Evolutionary conservation across 2,329 filamentous ascomycete species (phyloP).

Genomic region (Claviceps sp.): DNA sequence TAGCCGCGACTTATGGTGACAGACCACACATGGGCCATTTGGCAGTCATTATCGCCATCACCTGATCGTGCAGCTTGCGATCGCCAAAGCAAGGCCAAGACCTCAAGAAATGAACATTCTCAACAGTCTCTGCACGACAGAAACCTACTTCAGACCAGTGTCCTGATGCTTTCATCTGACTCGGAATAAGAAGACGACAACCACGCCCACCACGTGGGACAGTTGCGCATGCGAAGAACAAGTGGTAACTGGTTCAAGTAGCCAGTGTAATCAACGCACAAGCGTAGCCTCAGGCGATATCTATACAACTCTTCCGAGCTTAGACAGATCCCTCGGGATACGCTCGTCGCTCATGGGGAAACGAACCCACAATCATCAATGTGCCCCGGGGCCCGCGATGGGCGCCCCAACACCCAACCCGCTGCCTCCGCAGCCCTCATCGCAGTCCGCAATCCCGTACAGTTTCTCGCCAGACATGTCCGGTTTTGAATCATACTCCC

Average conservation of each 20-base stretch:
- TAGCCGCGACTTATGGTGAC: background rate
- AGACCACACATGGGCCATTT: conserved; percentile 8
- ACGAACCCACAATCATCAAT: conserved; percentile 27
- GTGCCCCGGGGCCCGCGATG: conserved; percentile 34
- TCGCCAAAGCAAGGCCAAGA: conserved; percentile 37
- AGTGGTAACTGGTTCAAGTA: conserved; percentile 13
- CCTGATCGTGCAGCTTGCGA: conserved; percentile 35
- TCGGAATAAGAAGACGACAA: conserved; percentile 33
- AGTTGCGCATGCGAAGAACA: background rate
- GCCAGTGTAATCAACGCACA: conserved; percentile 22
- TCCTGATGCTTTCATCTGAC: conserved; percentile 44
- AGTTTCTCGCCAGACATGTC: conserved; percentile 34
- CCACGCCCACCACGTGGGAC: conserved; percentile 8
- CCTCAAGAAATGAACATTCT: conserved; percentile 30
- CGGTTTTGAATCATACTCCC: conserved; percentile 21
- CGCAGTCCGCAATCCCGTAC: conserved; percentile 24
- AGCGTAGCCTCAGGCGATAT: conserved; percentile 28
- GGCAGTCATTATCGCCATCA: conserved; percentile 16
- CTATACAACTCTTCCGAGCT: conserved; percentile 27
- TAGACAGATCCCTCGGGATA: conserved; percentile 28
- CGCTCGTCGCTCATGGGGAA: conserved; percentile 30
- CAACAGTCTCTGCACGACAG: conserved; percentile 33
- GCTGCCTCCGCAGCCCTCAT: conserved; percentile 20
- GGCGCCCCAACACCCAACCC: conserved; percentile 31
- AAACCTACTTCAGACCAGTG: conserved; percentile 40